Percentiles rank a stretch among this genome's conserved stretches.
Evolutionary conservation across 345 rosid genomes (phyloP).

Genomic region (Hevea brasiliensis): DNA sequence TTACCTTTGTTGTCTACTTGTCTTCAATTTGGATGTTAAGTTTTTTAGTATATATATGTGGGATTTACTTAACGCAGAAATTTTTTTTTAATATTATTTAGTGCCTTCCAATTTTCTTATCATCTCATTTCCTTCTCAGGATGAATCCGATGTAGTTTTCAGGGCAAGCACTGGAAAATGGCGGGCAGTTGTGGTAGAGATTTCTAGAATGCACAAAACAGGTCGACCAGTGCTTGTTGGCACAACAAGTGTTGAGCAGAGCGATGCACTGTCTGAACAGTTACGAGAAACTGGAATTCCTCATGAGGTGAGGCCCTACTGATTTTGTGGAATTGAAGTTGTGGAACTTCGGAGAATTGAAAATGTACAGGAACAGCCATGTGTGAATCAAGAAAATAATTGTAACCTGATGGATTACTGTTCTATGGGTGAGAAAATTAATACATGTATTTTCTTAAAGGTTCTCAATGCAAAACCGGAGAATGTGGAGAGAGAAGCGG

Average conservation of each 20-base stretch:
- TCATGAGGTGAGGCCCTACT: constrained; percentile 67
- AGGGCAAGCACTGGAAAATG: constrained; percentile 90
- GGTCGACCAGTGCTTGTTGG: constrained; percentile 97
- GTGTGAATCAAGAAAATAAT: not conserved
- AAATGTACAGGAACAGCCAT: not conserved
- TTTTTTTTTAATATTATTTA: not conserved
- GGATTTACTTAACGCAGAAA: not conserved
- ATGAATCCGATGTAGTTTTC: constrained; percentile 96
- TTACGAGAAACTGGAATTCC: constrained; percentile 80
- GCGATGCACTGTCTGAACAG: constrained; percentile 82
- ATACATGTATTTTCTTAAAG: constrained; percentile 41
- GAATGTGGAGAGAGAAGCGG: constrained; percentile 99
- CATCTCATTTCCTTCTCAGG: constrained; percentile 52
- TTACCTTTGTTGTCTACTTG: not conserved
- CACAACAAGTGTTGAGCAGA: constrained; percentile 98
- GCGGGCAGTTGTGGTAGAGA: constrained; percentile 94
- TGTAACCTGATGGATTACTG: not conserved
- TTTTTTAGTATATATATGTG: not conserved
- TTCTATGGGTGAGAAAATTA: constrained; percentile 12
- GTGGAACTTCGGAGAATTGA: not conserved
- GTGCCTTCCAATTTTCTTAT: constrained; percentile 1
- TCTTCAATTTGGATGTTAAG: not conserved
- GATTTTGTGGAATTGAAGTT: constrained; percentile 6
- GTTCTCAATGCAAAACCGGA: constrained; percentile 99
- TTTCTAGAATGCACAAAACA: constrained; percentile 88